These are phyloP conservation scores for Coemansia sp. DNA, from an alignment of 192 early-diverging fungal species.

Conservation along the genomic window DNA sequence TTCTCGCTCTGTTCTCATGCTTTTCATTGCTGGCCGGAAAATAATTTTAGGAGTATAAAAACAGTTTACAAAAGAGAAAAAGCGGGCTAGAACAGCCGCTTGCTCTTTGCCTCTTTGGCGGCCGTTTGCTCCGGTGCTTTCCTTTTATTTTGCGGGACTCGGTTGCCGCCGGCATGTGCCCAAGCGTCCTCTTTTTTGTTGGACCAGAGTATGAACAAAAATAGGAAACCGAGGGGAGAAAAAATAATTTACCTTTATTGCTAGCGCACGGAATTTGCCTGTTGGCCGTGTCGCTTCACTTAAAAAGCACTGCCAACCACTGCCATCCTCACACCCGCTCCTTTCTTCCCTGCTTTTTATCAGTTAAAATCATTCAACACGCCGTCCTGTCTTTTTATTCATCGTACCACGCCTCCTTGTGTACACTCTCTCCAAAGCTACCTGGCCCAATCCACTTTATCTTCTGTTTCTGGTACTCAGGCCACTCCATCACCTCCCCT, in stretches of 20 bases:
- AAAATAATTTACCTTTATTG: not conserved
- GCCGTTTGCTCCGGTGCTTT: not conserved
- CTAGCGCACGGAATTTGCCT: not conserved
- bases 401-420: not conserved
- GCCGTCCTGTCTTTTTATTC: not conserved
- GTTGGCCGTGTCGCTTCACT: not conserved
- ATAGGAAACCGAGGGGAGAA: not conserved
- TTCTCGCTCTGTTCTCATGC: too few species aligned
- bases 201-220: constrained; percentile 1
- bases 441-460: not conserved
- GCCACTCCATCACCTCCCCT: not conserved
- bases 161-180: not conserved
- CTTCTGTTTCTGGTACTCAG: not conserved
- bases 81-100: not conserved
- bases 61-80: not conserved
- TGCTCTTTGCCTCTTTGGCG: constrained; percentile 1
- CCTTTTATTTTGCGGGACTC: not conserved
- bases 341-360: not conserved
- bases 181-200: not conserved
- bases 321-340: not conserved
- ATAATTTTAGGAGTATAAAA: too few species aligned
- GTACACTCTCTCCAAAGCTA: not conserved
- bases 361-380: not conserved
- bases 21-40: too few species aligned
- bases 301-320: not conserved